Conservation (phyloP, 345 rosid genomes). For the Sisymbrium altissimum region DNA sequence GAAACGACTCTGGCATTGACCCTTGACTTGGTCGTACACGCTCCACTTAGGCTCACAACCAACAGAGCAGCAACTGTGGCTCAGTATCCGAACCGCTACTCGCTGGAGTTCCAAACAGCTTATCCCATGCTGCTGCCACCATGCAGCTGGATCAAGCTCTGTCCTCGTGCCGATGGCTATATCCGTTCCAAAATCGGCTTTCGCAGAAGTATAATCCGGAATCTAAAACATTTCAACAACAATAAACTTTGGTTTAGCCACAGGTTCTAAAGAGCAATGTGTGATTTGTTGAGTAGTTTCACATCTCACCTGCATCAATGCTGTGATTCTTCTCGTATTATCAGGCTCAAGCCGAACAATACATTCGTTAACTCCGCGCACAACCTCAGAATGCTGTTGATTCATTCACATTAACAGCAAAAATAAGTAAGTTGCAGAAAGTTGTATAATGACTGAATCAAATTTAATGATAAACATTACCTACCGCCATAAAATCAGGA, state of each 20-base stretch:
- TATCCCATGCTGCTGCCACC: conserved; percentile 60
- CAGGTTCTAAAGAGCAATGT: background rate
- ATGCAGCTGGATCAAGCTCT: conserved; percentile 86
- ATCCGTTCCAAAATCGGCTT: conserved; percentile 80
- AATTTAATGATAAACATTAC: background rate
- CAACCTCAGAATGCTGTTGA: conserved; percentile 69
- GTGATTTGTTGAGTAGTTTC: background rate
- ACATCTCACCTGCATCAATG: conserved; percentile 74
- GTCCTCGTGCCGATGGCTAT: conserved; percentile 75
- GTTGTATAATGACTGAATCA: background rate
- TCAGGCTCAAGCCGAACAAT: conserved; percentile 83
- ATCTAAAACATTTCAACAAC: conserved; percentile 44
- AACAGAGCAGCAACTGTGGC: conserved; percentile 78
- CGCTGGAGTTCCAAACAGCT: conserved; percentile 83
- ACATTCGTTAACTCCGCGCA: conserved; percentile 87
- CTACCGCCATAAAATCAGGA: conserved; percentile 73
- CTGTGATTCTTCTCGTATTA: conserved; percentile 61
- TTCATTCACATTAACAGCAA: conserved; percentile 14
- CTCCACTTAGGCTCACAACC: conserved; percentile 84
- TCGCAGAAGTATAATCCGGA: conserved; percentile 76
- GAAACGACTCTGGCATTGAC: conserved; percentile 50
- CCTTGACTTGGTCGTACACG: conserved; percentile 51
- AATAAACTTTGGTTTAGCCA: background rate
- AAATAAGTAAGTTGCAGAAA: conserved; percentile 3
- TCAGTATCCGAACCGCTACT: conserved; percentile 77